Evolutionary conservation across 2,329 filamentous ascomycete species (phyloP).

Genomic region (Fusarium austroafricanum): DNA sequence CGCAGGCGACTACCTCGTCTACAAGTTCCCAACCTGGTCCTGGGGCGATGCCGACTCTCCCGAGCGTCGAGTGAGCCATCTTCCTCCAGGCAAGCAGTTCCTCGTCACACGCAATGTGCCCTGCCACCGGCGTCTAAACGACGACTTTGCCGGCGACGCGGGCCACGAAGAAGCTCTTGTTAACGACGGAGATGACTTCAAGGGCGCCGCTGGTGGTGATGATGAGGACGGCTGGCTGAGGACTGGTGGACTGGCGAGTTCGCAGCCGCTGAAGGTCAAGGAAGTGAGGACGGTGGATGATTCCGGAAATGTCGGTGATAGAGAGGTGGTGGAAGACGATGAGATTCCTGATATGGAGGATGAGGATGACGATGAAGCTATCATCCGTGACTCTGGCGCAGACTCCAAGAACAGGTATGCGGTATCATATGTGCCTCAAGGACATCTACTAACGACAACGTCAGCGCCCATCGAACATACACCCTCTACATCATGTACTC

Average conservation of each 20-base stretch:
- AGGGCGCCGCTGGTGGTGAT: conserved; percentile 58
- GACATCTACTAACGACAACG: not conserved
- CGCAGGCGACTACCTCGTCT: conserved; percentile 96
- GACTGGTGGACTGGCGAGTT: conserved; percentile 82
- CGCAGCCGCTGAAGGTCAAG: conserved; percentile 78
- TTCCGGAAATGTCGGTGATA: conserved; percentile 84
- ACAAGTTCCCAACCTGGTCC: conserved; percentile 98
- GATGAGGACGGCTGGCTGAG: conserved; percentile 92
- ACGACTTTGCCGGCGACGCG: conserved; percentile 90
- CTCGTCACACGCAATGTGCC: conserved; percentile 94
- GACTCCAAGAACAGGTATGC: conserved; percentile 61
- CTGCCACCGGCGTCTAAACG: conserved; percentile 89
- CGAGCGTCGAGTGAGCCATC: conserved; percentile 80
- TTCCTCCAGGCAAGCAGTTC: conserved; percentile 93
- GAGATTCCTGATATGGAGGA: conserved; percentile 99
- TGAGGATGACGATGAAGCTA: conserved; percentile 95
- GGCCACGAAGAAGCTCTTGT: conserved; percentile 90
- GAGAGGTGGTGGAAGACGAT: conserved; percentile 75
- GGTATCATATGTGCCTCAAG: not conserved
- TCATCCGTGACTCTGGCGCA: conserved; percentile 79
- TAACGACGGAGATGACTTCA: conserved; percentile 77
- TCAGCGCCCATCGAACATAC: conserved; percentile 90
- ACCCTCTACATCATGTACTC: conserved; percentile 99
- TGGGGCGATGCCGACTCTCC: conserved; percentile 92
- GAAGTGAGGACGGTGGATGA: conserved; percentile 93